Percentiles rank a stretch among this genome's conserved stretches.
Conservation (phyloP, 108 stramenopile genomes). For the Nannochloropsis gaditana region DNA sequence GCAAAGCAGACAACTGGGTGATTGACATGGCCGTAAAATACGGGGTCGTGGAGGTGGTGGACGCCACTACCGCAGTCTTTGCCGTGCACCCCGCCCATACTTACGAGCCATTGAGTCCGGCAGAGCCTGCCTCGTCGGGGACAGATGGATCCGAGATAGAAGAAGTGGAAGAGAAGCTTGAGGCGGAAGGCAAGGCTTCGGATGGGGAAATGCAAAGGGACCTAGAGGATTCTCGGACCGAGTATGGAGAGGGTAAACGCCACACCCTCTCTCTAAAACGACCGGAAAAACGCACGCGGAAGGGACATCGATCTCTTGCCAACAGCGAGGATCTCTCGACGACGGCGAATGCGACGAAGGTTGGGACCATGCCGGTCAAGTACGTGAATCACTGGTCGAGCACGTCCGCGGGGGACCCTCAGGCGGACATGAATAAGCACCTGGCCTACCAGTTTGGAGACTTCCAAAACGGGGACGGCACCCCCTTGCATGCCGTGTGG, state of each 20-base stretch:
- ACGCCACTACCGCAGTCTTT: not conserved
- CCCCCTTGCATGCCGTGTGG: not conserved
- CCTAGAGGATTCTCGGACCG: no score
- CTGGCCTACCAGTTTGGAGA: not conserved
- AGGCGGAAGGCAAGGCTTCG: not conserved
- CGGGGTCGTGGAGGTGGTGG: not conserved
- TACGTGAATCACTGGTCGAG: not conserved
- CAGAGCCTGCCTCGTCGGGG: not conserved
- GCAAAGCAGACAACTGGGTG: slow-evolving; percentile 8
- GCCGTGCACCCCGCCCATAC: not conserved
- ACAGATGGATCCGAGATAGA: not conserved
- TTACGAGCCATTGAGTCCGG: not conserved
- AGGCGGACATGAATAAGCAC: slow-evolving; percentile 16
- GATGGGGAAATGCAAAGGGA: not conserved
- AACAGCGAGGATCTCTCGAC: not conserved
- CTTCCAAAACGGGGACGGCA: slow-evolving; percentile 15
- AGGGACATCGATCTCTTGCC: not conserved
- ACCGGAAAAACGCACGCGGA: not conserved
- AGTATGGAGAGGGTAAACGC: no score
- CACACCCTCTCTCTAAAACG: no score
- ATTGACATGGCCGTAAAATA: not conserved
- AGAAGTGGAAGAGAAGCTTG: not conserved
- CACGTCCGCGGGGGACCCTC: not conserved
- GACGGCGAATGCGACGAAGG: not conserved
- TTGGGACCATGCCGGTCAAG: not conserved